Conservation (phyloP, 1,139 yeast genomes). For the Pneumocystis canis region DNA sequence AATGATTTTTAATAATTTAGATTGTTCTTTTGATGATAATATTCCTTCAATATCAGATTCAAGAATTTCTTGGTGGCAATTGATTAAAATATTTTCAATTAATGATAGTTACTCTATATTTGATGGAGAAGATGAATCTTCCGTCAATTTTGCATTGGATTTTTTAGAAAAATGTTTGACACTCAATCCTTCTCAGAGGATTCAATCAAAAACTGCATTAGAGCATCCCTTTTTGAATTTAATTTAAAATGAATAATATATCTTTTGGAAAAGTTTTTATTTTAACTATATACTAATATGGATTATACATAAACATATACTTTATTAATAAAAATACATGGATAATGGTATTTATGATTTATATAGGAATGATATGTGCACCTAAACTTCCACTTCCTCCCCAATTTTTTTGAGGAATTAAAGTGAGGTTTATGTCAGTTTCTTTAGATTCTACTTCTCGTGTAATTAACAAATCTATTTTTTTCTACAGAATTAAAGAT, state of each 20-base stretch:
- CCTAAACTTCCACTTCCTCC: slow-evolving; percentile 61
- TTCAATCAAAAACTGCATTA: slow-evolving; percentile 8
- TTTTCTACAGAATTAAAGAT: not conserved
- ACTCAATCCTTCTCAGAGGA: slow-evolving; percentile 7
- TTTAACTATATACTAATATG: not conserved
- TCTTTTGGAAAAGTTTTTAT: not conserved
- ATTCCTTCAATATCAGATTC: slow-evolving; percentile 1
- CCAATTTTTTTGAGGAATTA: slow-evolving; percentile 50
- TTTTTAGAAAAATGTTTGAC: slow-evolving; percentile 9
- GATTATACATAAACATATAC: not conserved
- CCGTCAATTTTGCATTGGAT: slow-evolving; percentile 5
- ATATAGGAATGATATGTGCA: slow-evolving; percentile 44
- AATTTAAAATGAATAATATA: not conserved
- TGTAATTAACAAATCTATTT: not conserved
- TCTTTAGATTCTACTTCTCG: slow-evolving; percentile 4
- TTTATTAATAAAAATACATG: not conserved
- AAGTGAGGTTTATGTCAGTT: slow-evolving; percentile 14
- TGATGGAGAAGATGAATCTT: slow-evolving; percentile 1
- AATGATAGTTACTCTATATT: slow-evolving; percentile 5
- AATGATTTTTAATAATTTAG: not conserved
- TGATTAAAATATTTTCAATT: not conserved
- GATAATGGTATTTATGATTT: not conserved
- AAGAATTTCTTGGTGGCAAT: not conserved
- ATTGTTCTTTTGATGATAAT: slow-evolving; percentile 1
- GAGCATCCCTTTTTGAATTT: slow-evolving; percentile 9